Conservation (phyloP, 345 rosid genomes). For the Eucalyptus cloeziana region DNA sequence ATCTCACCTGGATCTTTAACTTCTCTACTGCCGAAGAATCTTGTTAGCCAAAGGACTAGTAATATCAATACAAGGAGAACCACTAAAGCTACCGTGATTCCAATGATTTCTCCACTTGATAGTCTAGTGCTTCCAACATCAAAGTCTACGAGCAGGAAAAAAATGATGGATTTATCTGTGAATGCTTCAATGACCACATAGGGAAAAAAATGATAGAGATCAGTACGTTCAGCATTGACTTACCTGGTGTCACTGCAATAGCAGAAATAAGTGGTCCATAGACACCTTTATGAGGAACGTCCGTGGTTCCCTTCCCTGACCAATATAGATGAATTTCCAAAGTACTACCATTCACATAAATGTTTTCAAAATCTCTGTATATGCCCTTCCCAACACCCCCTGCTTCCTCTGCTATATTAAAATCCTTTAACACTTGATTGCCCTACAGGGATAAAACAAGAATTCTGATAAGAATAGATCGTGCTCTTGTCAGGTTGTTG, state of each 20-base stretch:
- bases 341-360: slow-evolving; percentile 47
- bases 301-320: slow-evolving; percentile 80
- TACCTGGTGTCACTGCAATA: slow-evolving; percentile 71
- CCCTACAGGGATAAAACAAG: slow-evolving; percentile 28
- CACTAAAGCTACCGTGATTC: slow-evolving; percentile 43
- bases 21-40: slow-evolving; percentile 45
- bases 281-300: slow-evolving; percentile 55
- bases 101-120: slow-evolving; percentile 53
- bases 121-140: slow-evolving; percentile 41
- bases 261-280: slow-evolving; percentile 93
- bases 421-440: slow-evolving; percentile 26
- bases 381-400: slow-evolving; percentile 53
- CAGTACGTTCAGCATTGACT: background rate
- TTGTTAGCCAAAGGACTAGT: slow-evolving; percentile 24
- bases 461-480: background rate
- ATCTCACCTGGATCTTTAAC: slow-evolving; percentile 44
- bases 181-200: background rate
- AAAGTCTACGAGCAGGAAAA: slow-evolving; percentile 34
- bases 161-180: background rate
- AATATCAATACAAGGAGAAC: slow-evolving; percentile 23
- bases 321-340: slow-evolving; percentile 68
- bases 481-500: background rate
- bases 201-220: background rate
- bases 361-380: slow-evolving; percentile 3
- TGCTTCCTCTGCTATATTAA: slow-evolving; percentile 57